These are phyloP conservation scores for Castanea crenata DNA, from an alignment of 306 rosid species.

Conservation along the genomic window DNA sequence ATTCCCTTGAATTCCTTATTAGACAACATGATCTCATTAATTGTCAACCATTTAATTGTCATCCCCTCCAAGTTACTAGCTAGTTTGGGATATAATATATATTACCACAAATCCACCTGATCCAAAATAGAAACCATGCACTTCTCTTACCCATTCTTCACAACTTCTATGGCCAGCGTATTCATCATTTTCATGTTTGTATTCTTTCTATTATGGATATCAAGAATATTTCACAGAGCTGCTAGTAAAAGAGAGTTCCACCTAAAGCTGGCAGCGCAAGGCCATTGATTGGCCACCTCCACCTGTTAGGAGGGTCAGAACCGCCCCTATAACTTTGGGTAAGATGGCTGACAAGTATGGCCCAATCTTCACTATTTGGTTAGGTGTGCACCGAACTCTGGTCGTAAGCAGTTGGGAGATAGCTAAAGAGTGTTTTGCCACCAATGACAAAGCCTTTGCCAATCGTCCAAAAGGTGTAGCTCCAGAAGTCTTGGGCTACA, in stretches of 20 bases:
- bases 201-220: background rate
- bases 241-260: background rate
- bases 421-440: no score
- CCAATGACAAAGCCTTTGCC: no score
- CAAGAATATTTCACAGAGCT: background rate
- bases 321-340: constrained; percentile 7
- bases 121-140: background rate
- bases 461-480: no score
- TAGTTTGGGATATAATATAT: no score
- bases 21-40: no score
- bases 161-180: background rate
- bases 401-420: no score
- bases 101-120: no score
- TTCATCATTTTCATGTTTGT: background rate
- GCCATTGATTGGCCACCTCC: constrained; percentile 47
- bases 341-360: constrained; percentile 7
- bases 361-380: no score
- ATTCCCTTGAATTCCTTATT: no score
- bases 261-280: constrained; percentile 30
- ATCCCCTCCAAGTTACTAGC: no score
- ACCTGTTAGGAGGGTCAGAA: constrained; percentile 14
- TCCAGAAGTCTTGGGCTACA: background rate
- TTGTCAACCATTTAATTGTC: no score
- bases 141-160: background rate
- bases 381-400: no score